Conservation (phyloP, 192 early-diverging fungal species). For the Allomyces macrogynus region DNA sequence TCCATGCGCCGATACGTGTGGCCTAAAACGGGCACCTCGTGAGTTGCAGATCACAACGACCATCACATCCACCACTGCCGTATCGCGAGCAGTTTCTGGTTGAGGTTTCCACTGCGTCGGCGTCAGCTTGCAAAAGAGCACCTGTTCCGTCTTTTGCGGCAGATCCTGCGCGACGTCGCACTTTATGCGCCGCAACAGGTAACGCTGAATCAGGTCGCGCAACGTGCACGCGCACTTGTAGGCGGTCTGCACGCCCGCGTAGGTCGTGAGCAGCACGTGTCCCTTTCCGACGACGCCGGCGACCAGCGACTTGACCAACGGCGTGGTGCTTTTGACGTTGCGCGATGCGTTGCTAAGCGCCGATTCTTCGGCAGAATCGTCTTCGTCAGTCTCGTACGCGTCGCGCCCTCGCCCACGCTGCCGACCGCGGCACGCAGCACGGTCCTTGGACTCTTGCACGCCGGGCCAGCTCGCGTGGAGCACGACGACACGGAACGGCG, state of each 20-base stretch:
- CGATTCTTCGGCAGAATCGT: slow-evolving; percentile 7
- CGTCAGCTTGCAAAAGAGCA: slow-evolving; percentile 78
- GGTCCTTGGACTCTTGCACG: slow-evolving; percentile 14
- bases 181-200: slow-evolving; percentile 78
- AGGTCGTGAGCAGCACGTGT: slow-evolving; percentile 75
- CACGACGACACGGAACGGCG: slow-evolving; percentile 64
- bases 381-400: slow-evolving; percentile 9
- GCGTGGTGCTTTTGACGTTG: slow-evolving; percentile 5
- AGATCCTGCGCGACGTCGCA: slow-evolving; percentile 74
- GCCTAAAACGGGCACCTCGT: slow-evolving; percentile 10
- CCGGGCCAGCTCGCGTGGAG: slow-evolving; percentile 71
- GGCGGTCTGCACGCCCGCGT: slow-evolving; percentile 67
- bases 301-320: slow-evolving; percentile 1
- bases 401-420: background rate
- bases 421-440: background rate
- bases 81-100: slow-evolving; percentile 41
- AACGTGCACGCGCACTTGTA: slow-evolving; percentile 81
- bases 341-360: slow-evolving; percentile 6
- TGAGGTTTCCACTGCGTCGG: slow-evolving; percentile 43
- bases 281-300: slow-evolving; percentile 20
- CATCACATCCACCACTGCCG: background rate
- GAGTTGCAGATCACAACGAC: background rate
- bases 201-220: slow-evolving; percentile 80
- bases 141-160: slow-evolving; percentile 78
- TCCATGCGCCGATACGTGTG: slow-evolving; percentile 80